A percentile compares a stretch with the other conserved stretches of the same genome.
Conservation (phyloP, 2,329 filamentous ascomycete species). For the Paraconiothyrium brasiliense region DNA sequence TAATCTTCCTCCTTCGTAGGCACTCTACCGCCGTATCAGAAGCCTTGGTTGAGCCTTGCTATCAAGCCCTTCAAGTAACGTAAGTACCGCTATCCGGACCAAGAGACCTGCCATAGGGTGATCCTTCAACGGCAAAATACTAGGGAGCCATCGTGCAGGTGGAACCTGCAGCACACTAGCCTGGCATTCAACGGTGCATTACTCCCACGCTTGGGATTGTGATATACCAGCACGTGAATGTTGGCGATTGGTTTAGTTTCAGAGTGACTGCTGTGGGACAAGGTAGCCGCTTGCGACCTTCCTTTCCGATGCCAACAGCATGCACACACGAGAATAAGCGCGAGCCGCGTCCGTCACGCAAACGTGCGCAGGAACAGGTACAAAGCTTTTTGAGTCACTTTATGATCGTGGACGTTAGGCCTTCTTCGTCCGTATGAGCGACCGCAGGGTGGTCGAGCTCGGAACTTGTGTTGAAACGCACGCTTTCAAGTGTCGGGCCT, state of each 20-base stretch:
- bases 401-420: background rate
- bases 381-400: background rate
- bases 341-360: constrained; percentile 8
- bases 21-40: background rate
- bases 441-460: background rate
- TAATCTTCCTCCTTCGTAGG: background rate
- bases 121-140: background rate
- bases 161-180: background rate
- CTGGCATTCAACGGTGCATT: background rate
- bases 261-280: background rate
- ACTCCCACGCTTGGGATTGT: background rate
- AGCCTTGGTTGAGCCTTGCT: background rate
- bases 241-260: background rate
- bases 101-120: background rate
- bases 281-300: constrained; percentile 1
- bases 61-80: background rate
- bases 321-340: constrained; percentile 7
- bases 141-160: background rate
- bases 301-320: background rate
- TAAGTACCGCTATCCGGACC: background rate
- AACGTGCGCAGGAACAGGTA: background rate
- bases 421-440: background rate
- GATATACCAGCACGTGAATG: background rate
- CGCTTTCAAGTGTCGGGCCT: background rate
- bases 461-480: background rate